These are phyloP conservation scores for Zancudomyces culisetae DNA, from an alignment of 371 early-diverging fungal species.

Conservation along the genomic window DNA sequence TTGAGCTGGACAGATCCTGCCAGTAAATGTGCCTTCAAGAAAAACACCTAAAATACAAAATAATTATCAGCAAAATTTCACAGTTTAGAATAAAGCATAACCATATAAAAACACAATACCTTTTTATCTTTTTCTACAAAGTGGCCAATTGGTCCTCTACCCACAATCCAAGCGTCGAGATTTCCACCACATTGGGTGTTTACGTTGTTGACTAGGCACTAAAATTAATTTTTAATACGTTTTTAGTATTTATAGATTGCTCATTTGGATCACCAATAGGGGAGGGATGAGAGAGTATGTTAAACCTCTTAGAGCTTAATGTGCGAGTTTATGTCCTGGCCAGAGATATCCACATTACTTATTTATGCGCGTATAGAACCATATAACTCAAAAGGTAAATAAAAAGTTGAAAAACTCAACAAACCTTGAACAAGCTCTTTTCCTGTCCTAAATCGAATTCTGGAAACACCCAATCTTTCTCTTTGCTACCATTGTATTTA, in stretches of 20 bases:
- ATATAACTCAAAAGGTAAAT: too few relatives aligned
- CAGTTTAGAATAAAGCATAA: too few relatives aligned
- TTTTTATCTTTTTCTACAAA: conserved; percentile 33
- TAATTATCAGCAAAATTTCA: too few relatives aligned
- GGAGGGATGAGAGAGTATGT: too few relatives aligned
- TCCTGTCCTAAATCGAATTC: conserved; percentile 35
- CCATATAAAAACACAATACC: too few relatives aligned
- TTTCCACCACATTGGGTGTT: conserved; percentile 45
- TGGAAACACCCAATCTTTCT: conserved; percentile 54
- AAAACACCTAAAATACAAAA: conserved; percentile 45
- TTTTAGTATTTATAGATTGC: too few relatives aligned
- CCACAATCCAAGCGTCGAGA: conserved; percentile 54
- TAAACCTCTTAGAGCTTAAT: too few relatives aligned
- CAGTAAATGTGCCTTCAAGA: conserved; percentile 70
- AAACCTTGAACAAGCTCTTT: conserved; percentile 34
- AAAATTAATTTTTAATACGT: too few relatives aligned
- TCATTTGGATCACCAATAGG: too few relatives aligned
- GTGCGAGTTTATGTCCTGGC: too few relatives aligned
- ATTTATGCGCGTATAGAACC: too few relatives aligned
- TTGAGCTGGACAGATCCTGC: conserved; percentile 49
- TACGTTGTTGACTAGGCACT: conserved; percentile 53
- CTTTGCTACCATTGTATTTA: conserved; percentile 14
- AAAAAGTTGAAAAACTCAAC: not conserved
- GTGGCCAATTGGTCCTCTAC: conserved; percentile 47
- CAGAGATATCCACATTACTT: too few relatives aligned